phyloP scores from a whole-genome alignment of 164 flowering plant genomes.

The Chimonanthus praecox region DNA sequence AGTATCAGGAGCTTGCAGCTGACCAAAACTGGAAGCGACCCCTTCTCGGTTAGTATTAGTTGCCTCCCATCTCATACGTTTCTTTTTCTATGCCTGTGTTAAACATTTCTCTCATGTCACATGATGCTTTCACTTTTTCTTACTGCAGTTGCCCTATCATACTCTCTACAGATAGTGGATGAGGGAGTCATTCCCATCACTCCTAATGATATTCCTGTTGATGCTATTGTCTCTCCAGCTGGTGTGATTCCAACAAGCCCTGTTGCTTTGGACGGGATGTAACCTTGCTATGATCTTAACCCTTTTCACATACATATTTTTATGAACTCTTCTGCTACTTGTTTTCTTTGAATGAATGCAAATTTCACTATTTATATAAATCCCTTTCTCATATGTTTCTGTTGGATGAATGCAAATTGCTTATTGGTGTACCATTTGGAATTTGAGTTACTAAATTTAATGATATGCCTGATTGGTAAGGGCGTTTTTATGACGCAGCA shows the following conservation, averaged over 20 bases:
- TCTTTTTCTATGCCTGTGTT: neutral
- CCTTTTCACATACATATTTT: neutral
- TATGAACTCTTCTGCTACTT: neutral
- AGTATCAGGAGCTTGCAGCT: slow-evolving; percentile 63
- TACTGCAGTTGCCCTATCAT: slow-evolving; percentile 81
- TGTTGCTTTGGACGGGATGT: slow-evolving; percentile 48
- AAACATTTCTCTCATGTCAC: neutral
- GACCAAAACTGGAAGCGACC: slow-evolving; percentile 77
- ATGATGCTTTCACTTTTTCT: slow-evolving; percentile 1
- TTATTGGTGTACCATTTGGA: no score
- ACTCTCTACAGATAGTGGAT: slow-evolving; percentile 76
- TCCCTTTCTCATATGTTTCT: no score
- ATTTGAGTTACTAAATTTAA: no score
- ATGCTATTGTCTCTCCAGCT: slow-evolving; percentile 74
- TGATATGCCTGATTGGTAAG: no score
- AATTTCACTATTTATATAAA: no score
- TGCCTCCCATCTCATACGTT: neutral
- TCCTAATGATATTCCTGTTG: slow-evolving; percentile 61
- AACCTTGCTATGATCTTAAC: neutral
- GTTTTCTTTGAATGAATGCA: no score
- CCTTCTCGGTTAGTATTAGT: slow-evolving; percentile 52
- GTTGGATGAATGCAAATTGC: no score
- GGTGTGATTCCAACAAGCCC: slow-evolving; percentile 69
- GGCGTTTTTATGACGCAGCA: no score
- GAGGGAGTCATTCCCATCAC: slow-evolving; percentile 72